A percentile compares a stretch with the other conserved stretches of the same genome.
These are phyloP conservation scores for Talaromyces islandicus DNA, from an alignment of 2,329 filamentous ascomycete species.

Conservation along the genomic window DNA sequence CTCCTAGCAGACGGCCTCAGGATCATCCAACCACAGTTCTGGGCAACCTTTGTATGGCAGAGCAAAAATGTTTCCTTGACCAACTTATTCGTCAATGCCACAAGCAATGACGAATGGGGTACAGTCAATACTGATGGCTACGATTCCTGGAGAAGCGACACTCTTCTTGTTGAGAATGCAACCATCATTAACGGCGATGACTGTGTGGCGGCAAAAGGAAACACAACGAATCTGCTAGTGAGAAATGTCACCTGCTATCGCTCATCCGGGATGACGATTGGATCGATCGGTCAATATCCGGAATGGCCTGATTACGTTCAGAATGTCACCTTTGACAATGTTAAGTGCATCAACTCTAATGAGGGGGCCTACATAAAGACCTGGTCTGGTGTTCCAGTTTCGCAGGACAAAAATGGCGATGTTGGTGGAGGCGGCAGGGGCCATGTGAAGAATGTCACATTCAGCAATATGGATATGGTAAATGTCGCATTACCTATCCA, in stretches of 20 bases:
- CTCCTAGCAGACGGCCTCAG: slow-evolving; percentile 44
- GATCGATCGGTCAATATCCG: slow-evolving; percentile 36
- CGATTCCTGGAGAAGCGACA: slow-evolving; percentile 47
- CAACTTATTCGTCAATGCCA: slow-evolving; percentile 48
- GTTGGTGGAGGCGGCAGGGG: slow-evolving; percentile 19
- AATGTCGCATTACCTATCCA: slow-evolving; percentile 20
- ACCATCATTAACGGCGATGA: slow-evolving; percentile 32
- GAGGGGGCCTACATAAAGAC: slow-evolving; percentile 21
- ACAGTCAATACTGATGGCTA: slow-evolving; percentile 48
- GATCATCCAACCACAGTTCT: slow-evolving; percentile 47
- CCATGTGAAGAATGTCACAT: slow-evolving; percentile 17
- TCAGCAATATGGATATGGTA: slow-evolving; percentile 18
- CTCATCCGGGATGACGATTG: slow-evolving; percentile 33
- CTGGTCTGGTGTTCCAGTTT: slow-evolving; percentile 16
- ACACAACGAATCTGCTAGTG: slow-evolving; percentile 35
- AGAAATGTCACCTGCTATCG: slow-evolving; percentile 35
- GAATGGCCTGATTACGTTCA: slow-evolving; percentile 29
- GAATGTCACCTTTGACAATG: slow-evolving; percentile 33
- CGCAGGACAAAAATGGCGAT: slow-evolving; percentile 17
- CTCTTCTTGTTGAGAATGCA: slow-evolving; percentile 43
- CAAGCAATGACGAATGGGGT: slow-evolving; percentile 38
- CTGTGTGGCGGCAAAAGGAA: slow-evolving; percentile 37
- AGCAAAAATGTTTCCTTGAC: slow-evolving; percentile 48
- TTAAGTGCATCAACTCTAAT: slow-evolving; percentile 14
- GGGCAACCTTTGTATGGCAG: slow-evolving; percentile 44